Conservation (phyloP, 768 basidiomycete genomes). For the Panaeolus papilionaceus region DNA sequence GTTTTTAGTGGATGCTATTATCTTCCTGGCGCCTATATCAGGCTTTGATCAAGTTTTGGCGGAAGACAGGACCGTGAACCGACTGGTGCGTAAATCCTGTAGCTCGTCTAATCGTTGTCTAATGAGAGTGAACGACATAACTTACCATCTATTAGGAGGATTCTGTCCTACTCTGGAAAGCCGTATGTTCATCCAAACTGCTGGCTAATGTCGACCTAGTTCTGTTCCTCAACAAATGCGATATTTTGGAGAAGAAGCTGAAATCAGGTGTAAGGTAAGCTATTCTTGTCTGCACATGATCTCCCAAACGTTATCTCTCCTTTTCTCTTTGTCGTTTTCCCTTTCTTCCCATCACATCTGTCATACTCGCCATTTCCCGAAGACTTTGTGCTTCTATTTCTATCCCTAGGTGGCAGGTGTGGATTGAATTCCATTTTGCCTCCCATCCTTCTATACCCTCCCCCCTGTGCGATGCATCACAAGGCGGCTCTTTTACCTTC, state of each 20-base stretch:
- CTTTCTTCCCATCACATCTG: constrained; percentile 11
- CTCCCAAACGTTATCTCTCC: constrained; percentile 13
- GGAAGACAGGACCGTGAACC: constrained; percentile 67
- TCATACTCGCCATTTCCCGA: constrained; percentile 7
- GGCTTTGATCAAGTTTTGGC: constrained; percentile 75
- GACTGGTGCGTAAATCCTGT: constrained; percentile 46
- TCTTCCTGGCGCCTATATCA: constrained; percentile 79
- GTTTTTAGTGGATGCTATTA: constrained; percentile 67
- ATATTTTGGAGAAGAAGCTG: constrained; percentile 78
- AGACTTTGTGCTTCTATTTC: constrained; percentile 13
- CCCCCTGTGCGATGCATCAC: constrained; percentile 4
- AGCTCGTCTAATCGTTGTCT: constrained; percentile 9
- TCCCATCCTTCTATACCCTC: constrained; percentile 11
- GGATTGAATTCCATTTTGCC: constrained; percentile 13
- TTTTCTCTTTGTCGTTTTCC: constrained; percentile 12
- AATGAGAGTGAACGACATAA: not conserved
- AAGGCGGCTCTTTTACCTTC: not conserved
- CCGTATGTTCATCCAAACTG: constrained; percentile 83
- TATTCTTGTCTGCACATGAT: constrained; percentile 17
- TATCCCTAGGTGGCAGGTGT: constrained; percentile 1
- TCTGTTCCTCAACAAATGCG: constrained; percentile 89
- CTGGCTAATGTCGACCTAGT: constrained; percentile 82
- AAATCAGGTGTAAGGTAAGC: constrained; percentile 57
- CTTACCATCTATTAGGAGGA: constrained; percentile 60
- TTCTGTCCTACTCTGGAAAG: constrained; percentile 89